phyloP scores from a whole-genome alignment of 1,284 basidiomycete species.

The Pseudozyma tsukubaensis region DNA sequence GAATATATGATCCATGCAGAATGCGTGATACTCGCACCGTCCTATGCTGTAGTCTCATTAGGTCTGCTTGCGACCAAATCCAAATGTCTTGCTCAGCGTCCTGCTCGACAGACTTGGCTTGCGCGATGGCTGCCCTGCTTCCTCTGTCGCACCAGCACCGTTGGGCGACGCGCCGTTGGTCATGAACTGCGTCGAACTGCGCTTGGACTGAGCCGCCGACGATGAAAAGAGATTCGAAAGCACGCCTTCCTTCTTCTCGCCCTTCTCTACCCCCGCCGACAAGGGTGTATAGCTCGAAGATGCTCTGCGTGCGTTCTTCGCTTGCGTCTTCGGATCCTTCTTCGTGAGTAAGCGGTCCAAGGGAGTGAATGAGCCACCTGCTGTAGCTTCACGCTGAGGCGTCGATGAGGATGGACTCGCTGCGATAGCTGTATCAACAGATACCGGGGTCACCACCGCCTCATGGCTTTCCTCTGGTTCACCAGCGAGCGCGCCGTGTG shows the following conservation, averaged over 20 bases:
- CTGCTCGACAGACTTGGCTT: conserved; percentile 41
- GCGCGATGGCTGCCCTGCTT: conserved; percentile 24
- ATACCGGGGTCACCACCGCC: conserved; percentile 11
- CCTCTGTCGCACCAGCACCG: conserved; percentile 11
- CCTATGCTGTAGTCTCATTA: conserved; percentile 2
- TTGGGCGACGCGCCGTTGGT: conserved; percentile 8
- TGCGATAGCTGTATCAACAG: conserved; percentile 5
- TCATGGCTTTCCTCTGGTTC: conserved; percentile 17
- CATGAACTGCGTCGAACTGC: conserved; percentile 29
- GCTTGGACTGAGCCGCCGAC: conserved; percentile 32
- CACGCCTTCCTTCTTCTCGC: conserved; percentile 42
- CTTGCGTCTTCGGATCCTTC: conserved; percentile 49
- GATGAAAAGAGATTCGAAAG: conserved; percentile 39
- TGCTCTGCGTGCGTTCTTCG: conserved; percentile 37
- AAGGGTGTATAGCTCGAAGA: conserved; percentile 37
- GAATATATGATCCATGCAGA: not conserved
- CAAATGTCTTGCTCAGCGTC: conserved; percentile 48
- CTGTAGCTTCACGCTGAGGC: conserved; percentile 17
- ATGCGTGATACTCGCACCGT: too few species aligned
- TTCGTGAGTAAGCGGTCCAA: conserved; percentile 48
- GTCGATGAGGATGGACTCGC: conserved; percentile 1
- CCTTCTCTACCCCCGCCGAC: conserved; percentile 26
- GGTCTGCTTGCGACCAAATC: conserved; percentile 42
- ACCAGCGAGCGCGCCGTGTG: conserved; percentile 10
- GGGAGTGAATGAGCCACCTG: conserved; percentile 41